Conservation (phyloP, 768 basidiomycete species). For the Phanerochaete carnosa region DNA sequence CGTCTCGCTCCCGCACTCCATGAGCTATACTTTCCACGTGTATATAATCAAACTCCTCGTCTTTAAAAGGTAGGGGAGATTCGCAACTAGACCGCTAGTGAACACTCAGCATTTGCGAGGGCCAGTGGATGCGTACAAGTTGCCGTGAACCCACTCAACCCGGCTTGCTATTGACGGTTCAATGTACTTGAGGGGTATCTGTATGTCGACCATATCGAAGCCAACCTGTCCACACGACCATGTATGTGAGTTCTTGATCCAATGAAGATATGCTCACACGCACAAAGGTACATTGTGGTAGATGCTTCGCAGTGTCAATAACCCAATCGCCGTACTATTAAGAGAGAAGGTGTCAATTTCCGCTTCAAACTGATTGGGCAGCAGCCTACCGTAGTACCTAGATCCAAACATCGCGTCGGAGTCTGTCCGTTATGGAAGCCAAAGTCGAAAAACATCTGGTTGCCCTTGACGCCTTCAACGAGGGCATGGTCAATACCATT, state of each 20-base stretch:
- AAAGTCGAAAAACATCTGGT: constrained; percentile 6
- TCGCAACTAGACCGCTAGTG: constrained; percentile 45
- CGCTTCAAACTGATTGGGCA: background rate
- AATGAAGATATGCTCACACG: constrained; percentile 18
- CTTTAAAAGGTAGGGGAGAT: constrained; percentile 70
- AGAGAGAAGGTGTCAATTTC: background rate
- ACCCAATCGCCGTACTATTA: constrained; percentile 62
- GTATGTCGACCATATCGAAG: constrained; percentile 72
- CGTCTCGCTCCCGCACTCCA: constrained; percentile 73
- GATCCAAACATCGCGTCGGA: constrained; percentile 12
- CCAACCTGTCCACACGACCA: constrained; percentile 46
- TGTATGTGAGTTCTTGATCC: background rate
- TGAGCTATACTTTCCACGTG: constrained; percentile 38
- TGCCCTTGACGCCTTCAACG: background rate
- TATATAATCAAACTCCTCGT: constrained; percentile 75
- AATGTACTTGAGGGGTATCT: constrained; percentile 51
- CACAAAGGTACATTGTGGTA: constrained; percentile 60
- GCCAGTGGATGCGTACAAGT: constrained; percentile 48
- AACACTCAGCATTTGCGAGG: background rate
- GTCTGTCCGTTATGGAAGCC: background rate
- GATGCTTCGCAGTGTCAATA: constrained; percentile 64
- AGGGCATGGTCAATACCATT: constrained; percentile 7
- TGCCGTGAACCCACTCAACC: constrained; percentile 69
- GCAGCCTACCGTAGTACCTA: constrained; percentile 11
- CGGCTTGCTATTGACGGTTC: constrained; percentile 48